These are phyloP conservation scores for Hypoxylon trugodes DNA, from an alignment of 495 filamentous ascomycete genomes.

Conservation along the genomic window DNA sequence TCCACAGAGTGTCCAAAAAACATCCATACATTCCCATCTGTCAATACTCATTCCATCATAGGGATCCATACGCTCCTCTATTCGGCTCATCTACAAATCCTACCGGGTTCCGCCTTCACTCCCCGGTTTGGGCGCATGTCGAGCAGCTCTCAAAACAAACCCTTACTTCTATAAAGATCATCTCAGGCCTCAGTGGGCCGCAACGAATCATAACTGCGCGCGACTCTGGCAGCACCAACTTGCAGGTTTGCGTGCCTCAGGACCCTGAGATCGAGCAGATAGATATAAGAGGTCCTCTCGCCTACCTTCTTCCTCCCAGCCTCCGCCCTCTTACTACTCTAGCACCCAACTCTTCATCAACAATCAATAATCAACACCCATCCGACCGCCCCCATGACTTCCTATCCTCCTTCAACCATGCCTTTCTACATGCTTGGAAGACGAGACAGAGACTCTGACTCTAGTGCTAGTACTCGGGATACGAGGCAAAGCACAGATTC, in stretches of 20 bases:
- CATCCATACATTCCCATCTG: conserved; percentile 28
- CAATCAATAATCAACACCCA: too few relatives aligned
- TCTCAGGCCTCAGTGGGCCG: conserved; percentile 45
- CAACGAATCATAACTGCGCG: conserved; percentile 35
- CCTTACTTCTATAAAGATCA: conserved; percentile 41
- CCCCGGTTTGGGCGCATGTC: conserved; percentile 40
- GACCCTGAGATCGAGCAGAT: conserved; percentile 38
- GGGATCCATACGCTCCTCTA: conserved; percentile 24
- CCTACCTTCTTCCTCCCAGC: conserved; percentile 2
- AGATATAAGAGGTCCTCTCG: conserved; percentile 36
- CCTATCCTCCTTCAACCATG: conserved; percentile 31
- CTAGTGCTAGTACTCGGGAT: conserved; percentile 63
- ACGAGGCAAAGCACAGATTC: conserved; percentile 71
- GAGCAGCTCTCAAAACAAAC: conserved; percentile 42
- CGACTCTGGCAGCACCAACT: conserved; percentile 39
- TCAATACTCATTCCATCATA: conserved; percentile 37
- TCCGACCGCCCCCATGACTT: conserved; percentile 29
- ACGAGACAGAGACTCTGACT: conserved; percentile 46
- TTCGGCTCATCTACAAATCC: conserved; percentile 27
- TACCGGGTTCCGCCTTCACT: conserved; percentile 33
- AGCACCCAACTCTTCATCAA: too few relatives aligned
- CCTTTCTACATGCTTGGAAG: conserved; percentile 40
- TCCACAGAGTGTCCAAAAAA: conserved; percentile 15
- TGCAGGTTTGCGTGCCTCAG: conserved; percentile 30
- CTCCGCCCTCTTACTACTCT: background rate